A percentile compares a stretch with the other conserved stretches of the same genome.
These are phyloP conservation scores for Microthlaspi erraticum DNA, from an alignment of 345 rosid genomes.

Conservation along the genomic window DNA sequence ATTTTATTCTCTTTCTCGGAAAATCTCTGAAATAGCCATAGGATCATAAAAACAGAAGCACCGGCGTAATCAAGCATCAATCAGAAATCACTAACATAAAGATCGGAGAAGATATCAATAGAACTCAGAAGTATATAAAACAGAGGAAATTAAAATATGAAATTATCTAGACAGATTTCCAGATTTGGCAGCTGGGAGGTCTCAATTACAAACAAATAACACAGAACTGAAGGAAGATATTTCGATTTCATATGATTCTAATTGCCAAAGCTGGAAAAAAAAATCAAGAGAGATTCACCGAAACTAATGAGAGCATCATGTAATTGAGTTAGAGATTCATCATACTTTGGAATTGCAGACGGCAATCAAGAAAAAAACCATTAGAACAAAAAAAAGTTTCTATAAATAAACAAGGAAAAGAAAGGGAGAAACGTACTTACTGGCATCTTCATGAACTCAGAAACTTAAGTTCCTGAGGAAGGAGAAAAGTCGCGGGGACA, in stretches of 20 bases:
- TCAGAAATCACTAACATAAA: slow-evolving; percentile 22
- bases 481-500: slow-evolving; percentile 35
- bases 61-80: slow-evolving; percentile 15
- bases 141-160: slow-evolving; percentile 28
- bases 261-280: background rate
- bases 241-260: background rate
- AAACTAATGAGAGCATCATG: slow-evolving; percentile 1
- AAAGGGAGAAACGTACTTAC: slow-evolving; percentile 89
- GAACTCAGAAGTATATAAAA: slow-evolving; percentile 16
- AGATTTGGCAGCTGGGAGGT: slow-evolving; percentile 28
- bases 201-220: slow-evolving; percentile 15
- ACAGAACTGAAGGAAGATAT: background rate
- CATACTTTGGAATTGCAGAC: slow-evolving; percentile 15
- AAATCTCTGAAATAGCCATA: slow-evolving; percentile 11
- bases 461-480: slow-evolving; percentile 44
- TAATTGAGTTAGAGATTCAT: slow-evolving; percentile 24
- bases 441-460: slow-evolving; percentile 88
- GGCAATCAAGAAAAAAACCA: background rate
- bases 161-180: slow-evolving; percentile 16
- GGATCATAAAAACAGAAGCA: slow-evolving; percentile 14
- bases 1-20: background rate
- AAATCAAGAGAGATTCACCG: slow-evolving; percentile 20
- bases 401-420: background rate
- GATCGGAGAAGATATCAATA: slow-evolving; percentile 29
- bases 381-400: background rate